Base-by-base conservation (phyloP, 805 yeast species). In the Grigorovia transvaalensis region DNA sequence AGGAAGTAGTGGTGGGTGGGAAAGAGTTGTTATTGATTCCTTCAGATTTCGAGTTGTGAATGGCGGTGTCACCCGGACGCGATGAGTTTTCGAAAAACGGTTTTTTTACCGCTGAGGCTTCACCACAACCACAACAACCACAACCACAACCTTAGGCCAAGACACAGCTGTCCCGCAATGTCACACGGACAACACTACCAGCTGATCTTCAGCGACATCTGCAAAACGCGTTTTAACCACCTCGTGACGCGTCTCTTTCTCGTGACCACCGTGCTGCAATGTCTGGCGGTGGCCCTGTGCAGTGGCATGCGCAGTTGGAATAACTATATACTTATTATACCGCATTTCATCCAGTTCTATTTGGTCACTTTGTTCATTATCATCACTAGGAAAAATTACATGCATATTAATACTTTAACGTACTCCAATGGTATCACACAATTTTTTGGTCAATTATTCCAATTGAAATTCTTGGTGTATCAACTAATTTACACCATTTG, bases 201-300 rank as follows among this genome's bases (percentile, higher is more conserved):
- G 42, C 17, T 38, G 11, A 65, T 72, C 23, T 73, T 73, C 54
- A 68, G 72, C 20, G 74, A 71, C 53, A 61, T 73, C 6, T 72
- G 75, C 52, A 65, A 70, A 44, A 62, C 71, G 1, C 61, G 77
- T 42, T 72, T 73, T 49, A 70, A 68, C 44, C 71, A 69, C 54
- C 60, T 73, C 30, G 68, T 62, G 23, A 59, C 71, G 1, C 65
- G 74, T 38, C 61, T 72, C 49, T 58, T 71, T 9, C 56, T 64
- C 38, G 65, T 66, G 9, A 50, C 61, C 4, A 56, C 72, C 0
- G 54, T 71, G 56, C 46, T 59, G 0, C 55, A 68, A 18, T 57
- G 67, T 1, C 19, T 69, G 2, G 12, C 64, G 1, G 44, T 65
- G 9, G 58, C 68, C 1, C 15, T 59, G 8, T 9, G 62, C 3